phyloP scores from a whole-genome alignment of 1,284 basidiomycete genomes.

The Sanghuangporus sanghuang region DNA sequence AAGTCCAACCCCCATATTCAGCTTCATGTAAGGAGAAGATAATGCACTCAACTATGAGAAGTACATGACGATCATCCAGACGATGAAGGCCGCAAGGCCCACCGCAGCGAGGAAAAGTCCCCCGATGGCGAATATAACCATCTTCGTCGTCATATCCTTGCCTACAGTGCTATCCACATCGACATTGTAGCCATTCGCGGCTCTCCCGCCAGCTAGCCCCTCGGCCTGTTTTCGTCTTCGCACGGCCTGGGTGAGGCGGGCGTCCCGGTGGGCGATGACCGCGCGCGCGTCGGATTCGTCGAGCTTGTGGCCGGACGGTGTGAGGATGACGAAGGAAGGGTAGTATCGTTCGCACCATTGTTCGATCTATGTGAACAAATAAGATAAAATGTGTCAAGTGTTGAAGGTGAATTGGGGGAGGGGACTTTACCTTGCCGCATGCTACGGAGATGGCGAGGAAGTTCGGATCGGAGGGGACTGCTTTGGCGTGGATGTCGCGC shows the following conservation, averaged over 20 bases:
- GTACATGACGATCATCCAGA: conserved; percentile 29
- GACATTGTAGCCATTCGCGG: background rate
- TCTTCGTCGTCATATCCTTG: conserved; percentile 13
- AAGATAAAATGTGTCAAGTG: background rate
- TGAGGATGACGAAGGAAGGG: conserved; percentile 67
- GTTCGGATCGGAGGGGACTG: conserved; percentile 80
- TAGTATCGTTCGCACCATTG: conserved; percentile 89
- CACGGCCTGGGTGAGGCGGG: conserved; percentile 31
- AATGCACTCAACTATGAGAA: background rate
- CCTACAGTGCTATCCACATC: background rate
- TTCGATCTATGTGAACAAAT: conserved; percentile 66
- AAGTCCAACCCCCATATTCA: no score
- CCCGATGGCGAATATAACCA: conserved; percentile 30
- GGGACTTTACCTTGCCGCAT: conserved; percentile 58
- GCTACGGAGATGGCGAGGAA: conserved; percentile 78
- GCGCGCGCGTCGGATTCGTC: conserved; percentile 50
- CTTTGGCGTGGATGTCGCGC: conserved; percentile 78
- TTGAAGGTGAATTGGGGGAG: background rate
- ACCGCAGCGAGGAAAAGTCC: conserved; percentile 37
- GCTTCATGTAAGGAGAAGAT: background rate
- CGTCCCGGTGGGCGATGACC: conserved; percentile 32
- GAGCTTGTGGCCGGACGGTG: conserved; percentile 26
- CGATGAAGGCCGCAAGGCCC: conserved; percentile 27
- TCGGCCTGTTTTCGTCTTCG: conserved; percentile 27
- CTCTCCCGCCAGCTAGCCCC: background rate